Conservation (phyloP, 805 yeast genomes). For the Danielia oregonensis region DNA sequence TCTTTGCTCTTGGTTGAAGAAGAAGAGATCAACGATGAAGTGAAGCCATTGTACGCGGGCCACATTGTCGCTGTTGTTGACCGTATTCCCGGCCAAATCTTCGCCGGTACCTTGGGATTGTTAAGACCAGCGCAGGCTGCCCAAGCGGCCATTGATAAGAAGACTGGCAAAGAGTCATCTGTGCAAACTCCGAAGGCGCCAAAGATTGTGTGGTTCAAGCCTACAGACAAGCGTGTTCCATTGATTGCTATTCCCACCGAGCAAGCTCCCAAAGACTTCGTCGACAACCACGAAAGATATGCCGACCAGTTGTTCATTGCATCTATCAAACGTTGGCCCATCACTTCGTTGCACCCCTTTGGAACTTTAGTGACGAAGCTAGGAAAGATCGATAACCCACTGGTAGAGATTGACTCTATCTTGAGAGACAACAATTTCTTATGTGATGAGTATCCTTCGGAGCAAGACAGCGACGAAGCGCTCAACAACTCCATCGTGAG, state of each 20-base stretch:
- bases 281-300: conserved; percentile 84
- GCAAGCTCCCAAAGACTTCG: conserved; percentile 94
- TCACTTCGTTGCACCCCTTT: conserved; percentile 96
- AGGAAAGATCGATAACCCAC: conserved; percentile 73
- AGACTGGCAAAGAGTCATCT: conserved; percentile 44
- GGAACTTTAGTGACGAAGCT: conserved; percentile 87
- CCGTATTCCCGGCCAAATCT: conserved; percentile 94
- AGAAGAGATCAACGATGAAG: conserved; percentile 89
- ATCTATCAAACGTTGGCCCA: conserved; percentile 97
- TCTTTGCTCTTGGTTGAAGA: conserved; percentile 87
- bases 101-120: conserved; percentile 90
- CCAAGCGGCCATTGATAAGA: conserved; percentile 62
- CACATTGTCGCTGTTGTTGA: conserved; percentile 98
- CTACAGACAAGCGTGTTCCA: conserved; percentile 97
- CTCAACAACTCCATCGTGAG: conserved; percentile 14
- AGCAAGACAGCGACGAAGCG: conserved; percentile 17
- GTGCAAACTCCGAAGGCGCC: conserved; percentile 56
- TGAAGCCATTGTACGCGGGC: conserved; percentile 93
- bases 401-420: conserved; percentile 82
- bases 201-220: conserved; percentile 98
- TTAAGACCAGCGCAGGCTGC: conserved; percentile 95
- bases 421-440: conserved; percentile 81
- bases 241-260: conserved; percentile 97
- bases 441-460: conserved; percentile 73
- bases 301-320: conserved; percentile 85